Evolutionary conservation across 495 filamentous ascomycete genomes (phyloP).

Genomic region (Talaromyces borbonicus): DNA sequence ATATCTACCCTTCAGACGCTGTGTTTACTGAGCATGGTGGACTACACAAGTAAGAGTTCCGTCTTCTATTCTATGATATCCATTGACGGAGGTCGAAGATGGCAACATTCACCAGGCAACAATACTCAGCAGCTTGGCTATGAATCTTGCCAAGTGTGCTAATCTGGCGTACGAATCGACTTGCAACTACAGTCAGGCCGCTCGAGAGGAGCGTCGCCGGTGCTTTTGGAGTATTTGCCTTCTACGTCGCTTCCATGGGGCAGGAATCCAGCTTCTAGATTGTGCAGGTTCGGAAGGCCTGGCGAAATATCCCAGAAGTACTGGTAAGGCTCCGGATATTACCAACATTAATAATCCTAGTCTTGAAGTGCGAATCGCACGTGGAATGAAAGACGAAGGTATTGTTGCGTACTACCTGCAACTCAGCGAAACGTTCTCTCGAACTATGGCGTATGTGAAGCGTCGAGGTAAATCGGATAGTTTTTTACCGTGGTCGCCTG

Average conservation of each 20-base stretch:
- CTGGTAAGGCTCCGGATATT: neutral
- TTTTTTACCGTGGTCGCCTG: constrained; percentile 38
- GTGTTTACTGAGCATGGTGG: constrained; percentile 35
- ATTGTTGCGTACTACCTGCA: constrained; percentile 39
- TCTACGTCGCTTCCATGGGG: constrained; percentile 35
- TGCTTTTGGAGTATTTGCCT: constrained; percentile 43
- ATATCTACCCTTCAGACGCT: constrained; percentile 38
- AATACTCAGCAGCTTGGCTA: constrained; percentile 37
- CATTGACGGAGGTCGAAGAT: constrained; percentile 19
- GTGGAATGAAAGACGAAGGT: constrained; percentile 27
- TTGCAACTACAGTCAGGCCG: constrained; percentile 8
- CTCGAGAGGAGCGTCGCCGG: constrained; percentile 33
- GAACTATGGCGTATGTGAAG: constrained; percentile 34
- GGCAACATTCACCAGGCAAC: constrained; percentile 39
- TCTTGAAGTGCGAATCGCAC: constrained; percentile 1
- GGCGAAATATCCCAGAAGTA: constrained; percentile 3
- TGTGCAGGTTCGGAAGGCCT: constrained; percentile 11
- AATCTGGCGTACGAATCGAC: constrained; percentile 28
- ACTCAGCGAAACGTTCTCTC: constrained; percentile 35
- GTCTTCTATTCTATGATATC: neutral
- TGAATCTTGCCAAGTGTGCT: constrained; percentile 37
- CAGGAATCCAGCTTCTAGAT: constrained; percentile 31
- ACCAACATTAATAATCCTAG: neutral
- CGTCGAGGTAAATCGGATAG: constrained; percentile 33
- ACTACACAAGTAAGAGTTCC: constrained; percentile 31